Base-by-base conservation (phyloP, 805 yeast species). In the Schizosaccharomyces octosporus region DNA sequence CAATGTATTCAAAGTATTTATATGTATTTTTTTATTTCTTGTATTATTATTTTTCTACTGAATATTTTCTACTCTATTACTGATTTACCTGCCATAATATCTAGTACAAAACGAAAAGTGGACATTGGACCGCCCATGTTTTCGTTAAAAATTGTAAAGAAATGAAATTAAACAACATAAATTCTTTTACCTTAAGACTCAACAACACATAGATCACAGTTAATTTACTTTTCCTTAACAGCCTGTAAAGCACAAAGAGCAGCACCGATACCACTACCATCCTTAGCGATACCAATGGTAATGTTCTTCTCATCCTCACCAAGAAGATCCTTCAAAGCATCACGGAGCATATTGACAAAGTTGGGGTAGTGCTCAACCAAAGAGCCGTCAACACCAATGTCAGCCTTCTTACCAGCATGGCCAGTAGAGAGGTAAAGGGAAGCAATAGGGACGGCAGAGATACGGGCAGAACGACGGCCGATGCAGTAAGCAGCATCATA, bases 181-280 rank as follows among this genome's bases (percentile, higher is more conserved):
- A 36, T 36, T 36, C 27, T 45, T 45, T 24, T 9, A 45, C 24
- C 27, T 45, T 9, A 7, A 7, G 13, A 17, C 27, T 45, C 51
- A 45, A 43, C 21, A 45, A 17, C 21, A 45, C 13, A n/a, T 17
- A 45, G 17, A n/a, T 9, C 13, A 21, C 41, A 55, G 19, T 6
- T 32, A 9, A 29, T 31, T 55, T 32, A 31, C 59, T 61, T 59
- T 59, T 61, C 55, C 32, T 43, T 39, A 57, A 54, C 61, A n/a
- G 75, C 74, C 19, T 71, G 74, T 54, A 75, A 69, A 7, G 96
- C 97, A 74, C 96, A 87, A 64, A 90, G 75, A 1, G 97, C 97
- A 58, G 97, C 97, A 65, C 98, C 98, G 55, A 89, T 95, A 63
- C 96, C 95, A 62, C 95, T 84, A 59, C 97, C 97, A 69, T 93